Conservation (phyloP, 208 protist genomes). For the Trypanosoma vivax region DNA sequence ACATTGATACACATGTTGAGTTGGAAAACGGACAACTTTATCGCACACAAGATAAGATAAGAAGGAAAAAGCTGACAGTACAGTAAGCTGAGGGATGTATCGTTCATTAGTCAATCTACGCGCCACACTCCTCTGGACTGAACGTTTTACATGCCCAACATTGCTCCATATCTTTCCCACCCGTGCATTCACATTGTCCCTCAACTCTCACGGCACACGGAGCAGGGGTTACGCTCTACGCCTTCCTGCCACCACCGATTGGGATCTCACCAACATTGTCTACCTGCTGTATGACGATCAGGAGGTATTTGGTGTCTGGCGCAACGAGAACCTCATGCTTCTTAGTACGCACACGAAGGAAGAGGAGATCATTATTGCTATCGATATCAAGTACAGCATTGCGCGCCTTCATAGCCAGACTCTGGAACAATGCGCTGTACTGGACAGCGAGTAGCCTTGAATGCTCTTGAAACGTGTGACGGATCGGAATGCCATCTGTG, state of each 20-base stretch:
- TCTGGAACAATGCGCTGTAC: slow-evolving; percentile 92
- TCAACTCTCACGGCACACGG: too few species aligned
- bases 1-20: too few species aligned
- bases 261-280: slow-evolving; percentile 26
- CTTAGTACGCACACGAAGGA: slow-evolving; percentile 91
- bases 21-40: too few species aligned
- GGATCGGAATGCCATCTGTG: slow-evolving; percentile 91
- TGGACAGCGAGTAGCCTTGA: slow-evolving; percentile 85
- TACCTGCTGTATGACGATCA: slow-evolving; percentile 86
- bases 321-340: slow-evolving; percentile 97
- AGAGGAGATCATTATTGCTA: slow-evolving; percentile 92
- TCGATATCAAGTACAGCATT: slow-evolving; percentile 90
- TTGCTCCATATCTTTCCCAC: too few species aligned
- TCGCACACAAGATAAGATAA: too few species aligned
- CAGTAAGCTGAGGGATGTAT: too few species aligned
- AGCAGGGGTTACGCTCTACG: slow-evolving; percentile 8
- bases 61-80: too few species aligned
- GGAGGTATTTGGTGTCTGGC: slow-evolving; percentile 88
- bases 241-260: slow-evolving; percentile 4
- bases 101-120: too few species aligned
- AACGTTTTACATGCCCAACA: too few species aligned
- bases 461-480: slow-evolving; percentile 89
- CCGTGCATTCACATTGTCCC: too few species aligned
- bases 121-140: too few species aligned
- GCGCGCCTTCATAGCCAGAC: slow-evolving; percentile 89